phyloP scores from a whole-genome alignment of 257 asterid genomes.

The Mentha longifolia region DNA sequence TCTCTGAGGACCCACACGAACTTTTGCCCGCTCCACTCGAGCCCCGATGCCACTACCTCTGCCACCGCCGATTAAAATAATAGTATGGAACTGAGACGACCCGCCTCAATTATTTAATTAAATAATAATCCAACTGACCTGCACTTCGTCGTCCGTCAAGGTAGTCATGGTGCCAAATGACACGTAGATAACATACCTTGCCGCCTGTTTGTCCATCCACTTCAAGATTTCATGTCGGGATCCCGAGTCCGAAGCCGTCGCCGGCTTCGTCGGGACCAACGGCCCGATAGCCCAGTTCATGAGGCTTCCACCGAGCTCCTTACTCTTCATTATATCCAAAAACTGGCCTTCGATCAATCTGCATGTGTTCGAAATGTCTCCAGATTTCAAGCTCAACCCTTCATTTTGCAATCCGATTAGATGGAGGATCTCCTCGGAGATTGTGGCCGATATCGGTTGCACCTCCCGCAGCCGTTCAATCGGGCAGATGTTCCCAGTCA shows the following conservation, averaged over 20 bases:
- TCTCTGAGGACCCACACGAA: slow-evolving; percentile 65
- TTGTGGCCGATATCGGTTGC: background rate
- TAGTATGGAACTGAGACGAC: too few species aligned
- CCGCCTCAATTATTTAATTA: too few species aligned
- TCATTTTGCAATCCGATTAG: slow-evolving; percentile 27
- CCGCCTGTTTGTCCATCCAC: slow-evolving; percentile 50
- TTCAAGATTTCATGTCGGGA: slow-evolving; percentile 25
- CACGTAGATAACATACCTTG: slow-evolving; percentile 47
- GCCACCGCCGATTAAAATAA: background rate
- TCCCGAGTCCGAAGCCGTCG: background rate
- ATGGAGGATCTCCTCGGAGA: slow-evolving; percentile 22
- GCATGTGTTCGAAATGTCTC: slow-evolving; percentile 45
- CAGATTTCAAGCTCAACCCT: slow-evolving; percentile 16
- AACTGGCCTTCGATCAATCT: slow-evolving; percentile 41
- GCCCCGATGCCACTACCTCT: slow-evolving; percentile 43
- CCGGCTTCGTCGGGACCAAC: slow-evolving; percentile 24
- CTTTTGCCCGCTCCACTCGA: slow-evolving; percentile 51
- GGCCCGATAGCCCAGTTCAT: slow-evolving; percentile 58
- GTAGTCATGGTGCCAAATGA: slow-evolving; percentile 55
- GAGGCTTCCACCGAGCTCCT: slow-evolving; percentile 16
- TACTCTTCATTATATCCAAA: slow-evolving; percentile 35
- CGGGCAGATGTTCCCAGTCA: slow-evolving; percentile 27
- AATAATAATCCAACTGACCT: background rate
- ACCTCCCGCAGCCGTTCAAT: slow-evolving; percentile 13
- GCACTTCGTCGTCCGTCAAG: slow-evolving; percentile 40